Evolutionary conservation across 148 eudicot species (phyloP), one percentile per base, ranked within the genome.

Genomic region (Rheum nobile): DNA sequence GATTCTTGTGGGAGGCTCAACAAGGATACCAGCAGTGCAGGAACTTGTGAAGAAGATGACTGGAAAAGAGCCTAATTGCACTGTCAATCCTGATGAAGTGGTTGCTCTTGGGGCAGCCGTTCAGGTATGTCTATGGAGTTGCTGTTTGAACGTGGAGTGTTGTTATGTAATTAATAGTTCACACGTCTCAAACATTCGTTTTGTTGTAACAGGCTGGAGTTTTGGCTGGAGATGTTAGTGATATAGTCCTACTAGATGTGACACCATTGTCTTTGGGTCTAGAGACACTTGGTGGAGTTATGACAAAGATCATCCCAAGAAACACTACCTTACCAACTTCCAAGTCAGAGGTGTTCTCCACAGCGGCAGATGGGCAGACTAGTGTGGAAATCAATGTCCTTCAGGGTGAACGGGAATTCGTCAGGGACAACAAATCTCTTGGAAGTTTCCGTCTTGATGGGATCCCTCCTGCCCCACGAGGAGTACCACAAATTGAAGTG

Each of bases 71-170:
- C 97, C 99, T 31, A 95, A 95, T 80, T 94, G 90, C 6, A 83
- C 97, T 0, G 99, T 95, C 37, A 95, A 95, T 71, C 99, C 99
- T 4, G 99, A 95, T 80, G 99, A 91, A 85, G 97, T 91, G 55
- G 97, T 95, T 75, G 99, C 99, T 77, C 96, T 95, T 26, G 99
- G 99, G 78, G 99, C 97, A 74, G 97, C 97, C 21, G 99, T 95
- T 78, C 97, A 92, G 99, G 99, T 90, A 84, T 43, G 46, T 43
- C 46, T 43, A 43, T 43, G 46, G 2, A 12, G 11, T 43, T 43
- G 16, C 46, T 43, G 46, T 10, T 43, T 43, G 14, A 43, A 43
- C 13, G 16, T 43, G 46, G 16, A 10, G 17, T 11, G 11, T 43
- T 11, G 46, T 11, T 43, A 43, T 43, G 0, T 42, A 10, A 43